These are phyloP conservation scores for Lentinus brumalis DNA, from an alignment of 768 basidiomycete species.

Conservation along the genomic window DNA sequence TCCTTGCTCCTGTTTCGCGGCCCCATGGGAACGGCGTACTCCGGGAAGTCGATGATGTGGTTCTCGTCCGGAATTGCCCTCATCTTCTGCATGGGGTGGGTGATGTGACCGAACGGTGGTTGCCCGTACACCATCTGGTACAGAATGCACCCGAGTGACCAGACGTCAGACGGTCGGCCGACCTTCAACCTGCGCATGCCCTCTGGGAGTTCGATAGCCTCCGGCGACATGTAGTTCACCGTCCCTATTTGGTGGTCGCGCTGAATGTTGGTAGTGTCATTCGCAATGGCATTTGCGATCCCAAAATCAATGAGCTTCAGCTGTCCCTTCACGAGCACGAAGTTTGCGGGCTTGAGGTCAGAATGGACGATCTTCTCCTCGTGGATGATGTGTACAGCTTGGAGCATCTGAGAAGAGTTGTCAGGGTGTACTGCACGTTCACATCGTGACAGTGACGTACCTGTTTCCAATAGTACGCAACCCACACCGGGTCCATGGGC, in stretches of 20 bases:
- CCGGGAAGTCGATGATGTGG: constrained; percentile 82
- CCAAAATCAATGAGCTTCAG: constrained; percentile 99
- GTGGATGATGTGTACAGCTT: constrained; percentile 98
- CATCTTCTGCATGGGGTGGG: constrained; percentile 88
- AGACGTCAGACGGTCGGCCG: constrained; percentile 93
- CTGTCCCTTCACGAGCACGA: constrained; percentile 92
- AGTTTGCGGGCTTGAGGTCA: constrained; percentile 97
- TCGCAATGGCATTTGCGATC: constrained; percentile 98
- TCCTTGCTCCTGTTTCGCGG: constrained; percentile 32
- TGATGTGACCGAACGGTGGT: constrained; percentile 83
- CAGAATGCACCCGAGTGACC: constrained; percentile 96
- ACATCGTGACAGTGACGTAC: constrained; percentile 42
- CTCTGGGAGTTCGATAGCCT: constrained; percentile 88
- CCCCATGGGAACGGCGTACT: constrained; percentile 46
- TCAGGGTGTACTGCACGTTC: background rate
- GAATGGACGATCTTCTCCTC: constrained; percentile 99
- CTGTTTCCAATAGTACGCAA: constrained; percentile 97
- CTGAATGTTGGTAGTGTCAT: constrained; percentile 98
- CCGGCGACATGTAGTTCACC: constrained; percentile 98
- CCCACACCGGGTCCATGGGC: constrained; percentile 89
- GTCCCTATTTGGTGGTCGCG: constrained; percentile 97
- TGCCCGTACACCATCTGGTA: constrained; percentile 98
- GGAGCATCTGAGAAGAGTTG: constrained; percentile 74
- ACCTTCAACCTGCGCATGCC: constrained; percentile 91
- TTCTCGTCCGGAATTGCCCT: constrained; percentile 83